Conservation (phyloP, 495 filamentous ascomycete species). For the Trichoderma parareesei region DNA sequence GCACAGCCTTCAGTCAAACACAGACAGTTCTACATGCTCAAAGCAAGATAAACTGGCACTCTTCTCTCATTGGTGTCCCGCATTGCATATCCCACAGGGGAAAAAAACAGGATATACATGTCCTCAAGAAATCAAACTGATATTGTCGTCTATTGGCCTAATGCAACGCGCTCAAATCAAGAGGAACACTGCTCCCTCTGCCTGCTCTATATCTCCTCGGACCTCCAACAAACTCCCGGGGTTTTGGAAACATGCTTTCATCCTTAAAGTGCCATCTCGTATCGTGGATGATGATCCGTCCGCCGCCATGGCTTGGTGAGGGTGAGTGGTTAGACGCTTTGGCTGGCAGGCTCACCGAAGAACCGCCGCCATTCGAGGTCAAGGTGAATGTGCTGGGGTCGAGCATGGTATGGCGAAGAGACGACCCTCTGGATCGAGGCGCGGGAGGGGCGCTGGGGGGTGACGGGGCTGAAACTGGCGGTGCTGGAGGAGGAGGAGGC, state of each 20-base stretch:
- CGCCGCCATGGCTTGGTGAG: conserved; percentile 26
- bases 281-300: conserved; percentile 61
- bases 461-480: conserved; percentile 21
- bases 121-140: not conserved
- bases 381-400: conserved; percentile 75
- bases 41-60: not conserved
- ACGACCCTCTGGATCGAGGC: conserved; percentile 26
- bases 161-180: conserved; percentile 57
- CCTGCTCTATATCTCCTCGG: conserved; percentile 79
- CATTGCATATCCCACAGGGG: not conserved
- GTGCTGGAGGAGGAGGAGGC: conserved; percentile 35
- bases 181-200: conserved; percentile 84
- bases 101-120: not conserved
- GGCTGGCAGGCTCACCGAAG: conserved; percentile 17
- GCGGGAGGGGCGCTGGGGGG: conserved; percentile 28
- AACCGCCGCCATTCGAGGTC: conserved; percentile 40
- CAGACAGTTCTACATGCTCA: too few relatives aligned
- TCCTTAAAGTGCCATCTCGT: conserved; percentile 77
- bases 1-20: too few relatives aligned
- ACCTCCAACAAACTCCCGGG: conserved; percentile 65
- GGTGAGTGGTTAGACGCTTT: conserved; percentile 11
- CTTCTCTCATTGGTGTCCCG: not conserved
- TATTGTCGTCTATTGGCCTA: conserved; percentile 3
- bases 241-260: conserved; percentile 76
- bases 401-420: conserved; percentile 49